phyloP scores from a whole-genome alignment of 768 basidiomycete genomes.

The Suillus subluteus region DNA sequence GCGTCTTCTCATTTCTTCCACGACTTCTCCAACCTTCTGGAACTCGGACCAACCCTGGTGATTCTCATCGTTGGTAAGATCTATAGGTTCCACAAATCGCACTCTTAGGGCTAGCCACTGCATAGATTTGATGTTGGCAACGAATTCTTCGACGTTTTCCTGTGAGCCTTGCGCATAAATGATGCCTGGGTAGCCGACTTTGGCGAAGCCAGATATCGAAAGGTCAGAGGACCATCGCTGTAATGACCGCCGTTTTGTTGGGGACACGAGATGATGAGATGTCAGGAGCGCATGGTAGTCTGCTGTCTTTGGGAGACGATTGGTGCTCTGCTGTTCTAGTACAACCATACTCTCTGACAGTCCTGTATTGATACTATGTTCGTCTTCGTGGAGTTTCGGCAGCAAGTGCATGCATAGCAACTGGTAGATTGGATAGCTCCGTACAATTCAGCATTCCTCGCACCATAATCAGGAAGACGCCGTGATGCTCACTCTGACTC shows the following conservation, averaged over 20 bases:
- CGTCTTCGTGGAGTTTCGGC: constrained; percentile 52
- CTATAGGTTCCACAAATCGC: constrained; percentile 58
- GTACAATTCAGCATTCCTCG: not conserved
- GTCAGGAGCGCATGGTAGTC: constrained; percentile 66
- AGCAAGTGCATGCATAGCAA: constrained; percentile 60
- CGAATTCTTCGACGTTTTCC: constrained; percentile 62
- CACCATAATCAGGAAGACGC: not conserved
- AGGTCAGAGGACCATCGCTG: constrained; percentile 60
- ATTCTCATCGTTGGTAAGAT: constrained; percentile 8
- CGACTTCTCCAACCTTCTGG: constrained; percentile 69
- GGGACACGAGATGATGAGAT: constrained; percentile 72
- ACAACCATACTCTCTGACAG: not conserved
- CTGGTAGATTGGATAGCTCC: constrained; percentile 65
- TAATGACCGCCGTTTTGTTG: constrained; percentile 61
- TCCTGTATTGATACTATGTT: constrained; percentile 8
- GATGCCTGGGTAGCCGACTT: constrained; percentile 75
- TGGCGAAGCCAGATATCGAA: constrained; percentile 64
- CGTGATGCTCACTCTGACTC: constrained; percentile 27
- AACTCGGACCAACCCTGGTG: constrained; percentile 57
- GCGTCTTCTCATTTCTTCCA: constrained; percentile 64
- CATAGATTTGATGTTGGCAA: constrained; percentile 70
- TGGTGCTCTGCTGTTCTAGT: not conserved
- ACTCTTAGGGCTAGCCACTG: constrained; percentile 75
- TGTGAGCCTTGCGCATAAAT: constrained; percentile 67
- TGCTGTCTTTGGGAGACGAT: not conserved